Conservation (phyloP, 164 flowering plant genomes). For the Sedum album region DNA sequence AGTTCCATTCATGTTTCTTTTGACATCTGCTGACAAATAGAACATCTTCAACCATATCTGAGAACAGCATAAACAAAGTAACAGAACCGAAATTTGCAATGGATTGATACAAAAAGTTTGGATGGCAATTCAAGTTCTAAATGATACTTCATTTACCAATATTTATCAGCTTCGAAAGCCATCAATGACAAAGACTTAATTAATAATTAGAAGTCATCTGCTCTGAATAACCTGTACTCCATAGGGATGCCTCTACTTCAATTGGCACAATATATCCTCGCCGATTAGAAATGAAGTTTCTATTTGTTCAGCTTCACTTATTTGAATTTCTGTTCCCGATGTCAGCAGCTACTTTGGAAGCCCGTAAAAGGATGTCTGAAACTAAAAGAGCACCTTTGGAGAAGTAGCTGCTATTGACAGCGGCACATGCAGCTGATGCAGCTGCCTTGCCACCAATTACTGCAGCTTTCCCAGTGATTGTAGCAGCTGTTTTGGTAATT, state of each 20-base stretch:
- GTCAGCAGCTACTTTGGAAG: slow-evolving; percentile 73
- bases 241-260: neutral
- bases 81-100: neutral
- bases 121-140: neutral
- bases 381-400: slow-evolving; percentile 78
- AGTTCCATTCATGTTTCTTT: no score
- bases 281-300: neutral
- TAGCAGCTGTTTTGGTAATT: slow-evolving; percentile 46
- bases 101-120: neutral
- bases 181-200: neutral
- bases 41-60: neutral
- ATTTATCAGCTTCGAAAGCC: neutral
- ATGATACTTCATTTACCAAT: neutral
- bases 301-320: slow-evolving; percentile 1
- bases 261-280: neutral
- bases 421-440: slow-evolving; percentile 47
- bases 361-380: slow-evolving; percentile 48
- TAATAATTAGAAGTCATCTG: no score
- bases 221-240: neutral
- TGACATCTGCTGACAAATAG: neutral
- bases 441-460: neutral
- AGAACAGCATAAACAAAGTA: neutral
- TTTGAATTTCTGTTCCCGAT: slow-evolving; percentile 36
- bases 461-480: slow-evolving; percentile 15
- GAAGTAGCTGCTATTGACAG: slow-evolving; percentile 72